These are phyloP conservation scores for Trichoderma aggressivum DNA, from an alignment of 2,329 filamentous ascomycete species.

Conservation along the genomic window DNA sequence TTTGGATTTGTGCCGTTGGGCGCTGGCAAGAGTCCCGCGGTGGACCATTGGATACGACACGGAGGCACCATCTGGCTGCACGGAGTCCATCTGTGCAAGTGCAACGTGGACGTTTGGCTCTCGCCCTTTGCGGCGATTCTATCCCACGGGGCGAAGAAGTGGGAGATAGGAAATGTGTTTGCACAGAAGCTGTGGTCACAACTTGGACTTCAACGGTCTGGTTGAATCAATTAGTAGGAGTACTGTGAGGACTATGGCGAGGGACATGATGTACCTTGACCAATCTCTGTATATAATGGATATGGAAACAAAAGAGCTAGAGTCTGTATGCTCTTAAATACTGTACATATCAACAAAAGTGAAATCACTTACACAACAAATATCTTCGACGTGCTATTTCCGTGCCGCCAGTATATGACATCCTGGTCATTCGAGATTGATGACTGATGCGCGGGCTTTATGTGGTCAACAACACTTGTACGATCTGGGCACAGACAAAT, in stretches of 20 bases:
- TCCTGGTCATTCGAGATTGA: not conserved
- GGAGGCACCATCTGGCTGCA: slow-evolving; percentile 15
- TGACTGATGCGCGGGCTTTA: not conserved
- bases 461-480: no score
- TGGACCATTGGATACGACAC: slow-evolving; percentile 15
- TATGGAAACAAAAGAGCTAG: not conserved
- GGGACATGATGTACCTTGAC: not conserved
- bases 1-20: slow-evolving; percentile 13
- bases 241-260: not conserved
- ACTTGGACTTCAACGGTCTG: slow-evolving; percentile 1
- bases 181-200: slow-evolving; percentile 17
- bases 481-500: no score
- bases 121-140: slow-evolving; percentile 17
- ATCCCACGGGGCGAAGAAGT: slow-evolving; percentile 4
- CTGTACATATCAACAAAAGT: not conserved
- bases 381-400: not conserved
- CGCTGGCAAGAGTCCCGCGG: slow-evolving; percentile 10
- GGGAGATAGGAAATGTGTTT: slow-evolving; percentile 15
- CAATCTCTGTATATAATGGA: not conserved
- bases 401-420: not conserved
- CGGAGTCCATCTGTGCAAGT: slow-evolving; percentile 12
- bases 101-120: slow-evolving; percentile 16
- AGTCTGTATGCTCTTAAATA: not conserved
- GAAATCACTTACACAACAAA: not conserved
- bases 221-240: not conserved